phyloP scores from a whole-genome alignment of 2,329 filamentous ascomycete species.

The Fusarium guadeloupense region DNA sequence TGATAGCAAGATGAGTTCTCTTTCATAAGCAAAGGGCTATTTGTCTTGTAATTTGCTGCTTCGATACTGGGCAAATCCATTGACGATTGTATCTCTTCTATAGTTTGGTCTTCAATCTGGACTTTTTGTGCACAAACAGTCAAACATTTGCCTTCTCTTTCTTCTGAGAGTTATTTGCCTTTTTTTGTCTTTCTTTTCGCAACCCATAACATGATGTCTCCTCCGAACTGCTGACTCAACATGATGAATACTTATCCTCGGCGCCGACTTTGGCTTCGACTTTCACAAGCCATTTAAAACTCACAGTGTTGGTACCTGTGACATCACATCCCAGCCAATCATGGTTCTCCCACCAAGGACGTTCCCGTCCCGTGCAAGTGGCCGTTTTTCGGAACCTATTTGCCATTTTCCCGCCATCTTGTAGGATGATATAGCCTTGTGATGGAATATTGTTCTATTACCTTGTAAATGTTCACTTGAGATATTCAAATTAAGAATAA shows the following conservation, averaged over 20 bases:
- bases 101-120: too few species aligned
- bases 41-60: too few species aligned
- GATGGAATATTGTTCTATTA: slow-evolving; percentile 5
- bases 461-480: not conserved
- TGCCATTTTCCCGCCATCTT: slow-evolving; percentile 14
- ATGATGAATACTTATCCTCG: slow-evolving; percentile 14
- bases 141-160: too few species aligned
- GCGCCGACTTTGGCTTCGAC: slow-evolving; percentile 37
- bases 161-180: too few species aligned
- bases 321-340: slow-evolving; percentile 37
- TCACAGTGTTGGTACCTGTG: slow-evolving; percentile 29
- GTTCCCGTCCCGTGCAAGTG: slow-evolving; percentile 29
- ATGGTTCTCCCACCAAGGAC: slow-evolving; percentile 22
- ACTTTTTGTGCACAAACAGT: too few species aligned
- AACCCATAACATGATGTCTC: not conserved
- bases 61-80: too few species aligned
- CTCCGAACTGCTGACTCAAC: slow-evolving; percentile 22
- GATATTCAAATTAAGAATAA: too few species aligned
- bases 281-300: slow-evolving; percentile 41
- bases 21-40: not conserved
- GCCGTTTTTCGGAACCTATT: slow-evolving; percentile 1
- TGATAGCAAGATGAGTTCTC: too few species aligned
- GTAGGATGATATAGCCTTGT: slow-evolving; percentile 16
- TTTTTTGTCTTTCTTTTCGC: too few species aligned
- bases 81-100: too few species aligned